Base-by-base conservation (phyloP, 2,329 filamentous ascomycete genomes). In the Aspergillus candidus region DNA sequence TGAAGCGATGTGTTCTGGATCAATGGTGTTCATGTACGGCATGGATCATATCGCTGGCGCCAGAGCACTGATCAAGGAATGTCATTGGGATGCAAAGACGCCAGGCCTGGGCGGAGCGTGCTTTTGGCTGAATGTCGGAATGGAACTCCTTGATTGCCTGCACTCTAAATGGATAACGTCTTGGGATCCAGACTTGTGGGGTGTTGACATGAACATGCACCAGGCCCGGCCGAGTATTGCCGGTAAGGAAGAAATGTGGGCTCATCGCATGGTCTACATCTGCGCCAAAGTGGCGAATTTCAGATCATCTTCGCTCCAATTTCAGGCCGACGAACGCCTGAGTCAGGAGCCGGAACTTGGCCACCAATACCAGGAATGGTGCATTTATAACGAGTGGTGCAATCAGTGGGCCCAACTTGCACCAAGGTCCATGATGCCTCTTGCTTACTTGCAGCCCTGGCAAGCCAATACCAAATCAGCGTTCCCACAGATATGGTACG, bases 141-240 rank as follows among this genome's bases (percentile, higher is more conserved):
- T 95, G 76, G 91, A 97, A 62, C 74, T 96, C n/a, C 73, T 96
- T 22, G 88, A 82, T 51, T 95, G 89, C 63, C 72, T 96, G 12
- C 84, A 88, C 52, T 88, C 88, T 66, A 89, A 91, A 61, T 94
- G 87, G 85, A 79, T 83, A 52, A 80, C 88, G 11, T 83, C 87
- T 1, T 95, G 89, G 88, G 82, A 94, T 42, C 90, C 89, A 1
- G 88, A 95, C 55, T 80, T 87, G 10, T 96, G 91, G 90, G 86
- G 86, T 1, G 74, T 96, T 13, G 83, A 94, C 56, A 81, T 93
- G 74, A 78, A 85, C 54, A 84, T 93, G 56, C 69, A 70, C 6
- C 71, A 73, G 6, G 72, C 76, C 35, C 74, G 73, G 4, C 71
- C 78, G 44, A 69, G 47, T n/a, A 46, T 62, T 32, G 57, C 73